These are phyloP conservation scores for Ocimum tenuiflorum DNA, from an alignment of 257 asterid species.

Conservation along the genomic window DNA sequence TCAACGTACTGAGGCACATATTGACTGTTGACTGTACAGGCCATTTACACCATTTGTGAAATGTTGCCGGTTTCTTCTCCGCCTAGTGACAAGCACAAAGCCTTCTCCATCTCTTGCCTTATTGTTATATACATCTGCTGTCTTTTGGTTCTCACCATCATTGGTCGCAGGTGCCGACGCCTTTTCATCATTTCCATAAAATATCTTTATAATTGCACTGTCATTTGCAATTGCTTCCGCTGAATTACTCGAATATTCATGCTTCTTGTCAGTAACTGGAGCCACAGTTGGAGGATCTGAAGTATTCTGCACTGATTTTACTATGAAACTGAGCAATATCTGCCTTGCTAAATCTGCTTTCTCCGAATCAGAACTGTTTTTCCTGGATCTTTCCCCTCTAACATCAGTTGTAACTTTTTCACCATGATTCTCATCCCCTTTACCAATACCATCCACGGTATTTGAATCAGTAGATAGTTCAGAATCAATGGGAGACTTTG, in stretches of 20 bases:
- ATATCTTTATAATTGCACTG: constrained; percentile 65
- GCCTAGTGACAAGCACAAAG: constrained; percentile 73
- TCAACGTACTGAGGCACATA: constrained; percentile 82
- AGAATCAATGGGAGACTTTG: constrained; percentile 25
- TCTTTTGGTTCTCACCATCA: constrained; percentile 23
- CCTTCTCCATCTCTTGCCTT: constrained; percentile 74
- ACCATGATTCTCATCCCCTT: constrained; percentile 37
- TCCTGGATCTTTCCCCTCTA: constrained; percentile 44
- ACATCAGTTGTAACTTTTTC: constrained; percentile 30
- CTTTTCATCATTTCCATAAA: constrained; percentile 51
- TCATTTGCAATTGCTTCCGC: constrained; percentile 79
- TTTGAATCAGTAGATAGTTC: constrained; percentile 40
- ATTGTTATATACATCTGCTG: constrained; percentile 30
- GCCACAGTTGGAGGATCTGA: constrained; percentile 42
- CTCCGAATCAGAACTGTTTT: constrained; percentile 50
- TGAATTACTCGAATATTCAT: constrained; percentile 41
- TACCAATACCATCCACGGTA: constrained; percentile 26
- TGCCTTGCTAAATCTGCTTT: constrained; percentile 91
- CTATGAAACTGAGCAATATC: constrained; percentile 84
- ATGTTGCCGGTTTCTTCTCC: constrained; percentile 82
- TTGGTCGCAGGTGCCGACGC: constrained; percentile 27
- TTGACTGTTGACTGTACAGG: constrained; percentile 66
- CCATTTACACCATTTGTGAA: constrained; percentile 57
- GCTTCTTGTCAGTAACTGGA: constrained; percentile 38
- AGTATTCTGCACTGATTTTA: constrained; percentile 72